A percentile compares a stretch with the other conserved stretches of the same genome.
Conservation (phyloP, 2,329 filamentous ascomycete species). For the Aspergillus neoniger region DNA sequence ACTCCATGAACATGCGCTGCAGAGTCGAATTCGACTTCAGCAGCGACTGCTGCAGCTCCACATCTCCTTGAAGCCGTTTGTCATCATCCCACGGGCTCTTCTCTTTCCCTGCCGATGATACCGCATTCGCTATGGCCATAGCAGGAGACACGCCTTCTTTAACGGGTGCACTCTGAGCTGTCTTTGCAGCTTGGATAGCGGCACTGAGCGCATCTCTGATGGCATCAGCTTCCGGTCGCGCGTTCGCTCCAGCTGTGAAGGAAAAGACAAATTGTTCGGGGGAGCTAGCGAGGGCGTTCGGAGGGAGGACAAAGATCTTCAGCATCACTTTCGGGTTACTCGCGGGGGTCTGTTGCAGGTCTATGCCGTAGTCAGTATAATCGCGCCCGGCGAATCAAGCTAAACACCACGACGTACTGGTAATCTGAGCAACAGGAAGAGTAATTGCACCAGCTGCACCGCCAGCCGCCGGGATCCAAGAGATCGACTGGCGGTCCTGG, state of each 20-base stretch:
- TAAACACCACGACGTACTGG: constrained; percentile 61
- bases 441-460: constrained; percentile 66
- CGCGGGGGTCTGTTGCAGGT: constrained; percentile 92
- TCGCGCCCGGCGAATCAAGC: not conserved
- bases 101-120: constrained; percentile 50
- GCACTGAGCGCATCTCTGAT: constrained; percentile 80
- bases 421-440: constrained; percentile 73
- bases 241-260: constrained; percentile 76
- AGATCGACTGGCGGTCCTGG: constrained; percentile 70
- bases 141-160: constrained; percentile 61
- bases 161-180: constrained; percentile 41
- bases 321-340: constrained; percentile 88
- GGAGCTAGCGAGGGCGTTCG: constrained; percentile 37
- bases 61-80: constrained; percentile 71
- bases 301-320: constrained; percentile 78
- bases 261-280: constrained; percentile 79
- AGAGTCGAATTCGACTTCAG: constrained; percentile 77
- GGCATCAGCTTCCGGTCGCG: constrained; percentile 78
- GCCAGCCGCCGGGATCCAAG: constrained; percentile 73
- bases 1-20: constrained; percentile 83
- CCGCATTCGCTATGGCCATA: constrained; percentile 76
- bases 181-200: constrained; percentile 71
- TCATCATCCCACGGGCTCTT: constrained; percentile 77
- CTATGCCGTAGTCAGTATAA: constrained; percentile 46
- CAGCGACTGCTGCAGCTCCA: constrained; percentile 81